Evolutionary conservation across 1,284 basidiomycete species (phyloP).

Genomic region (Ustilago nuda): DNA sequence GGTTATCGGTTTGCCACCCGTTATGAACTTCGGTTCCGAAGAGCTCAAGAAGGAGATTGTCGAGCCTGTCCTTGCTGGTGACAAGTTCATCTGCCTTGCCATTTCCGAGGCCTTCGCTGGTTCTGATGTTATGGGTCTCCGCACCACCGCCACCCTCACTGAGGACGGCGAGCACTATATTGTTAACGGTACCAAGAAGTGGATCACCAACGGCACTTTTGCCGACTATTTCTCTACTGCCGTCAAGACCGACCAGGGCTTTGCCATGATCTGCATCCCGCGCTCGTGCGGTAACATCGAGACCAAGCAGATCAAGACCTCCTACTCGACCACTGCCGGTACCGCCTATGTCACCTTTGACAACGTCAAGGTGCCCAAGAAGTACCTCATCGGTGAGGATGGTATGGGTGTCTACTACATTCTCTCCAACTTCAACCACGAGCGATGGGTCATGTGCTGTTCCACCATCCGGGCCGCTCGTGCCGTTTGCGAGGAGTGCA

Average conservation of each 20-base stretch:
- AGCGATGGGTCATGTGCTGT: slow-evolving; percentile 77
- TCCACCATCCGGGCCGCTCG: slow-evolving; percentile 75
- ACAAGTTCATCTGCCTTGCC: slow-evolving; percentile 85
- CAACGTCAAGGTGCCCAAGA: slow-evolving; percentile 85
- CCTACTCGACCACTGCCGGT: slow-evolving; percentile 70
- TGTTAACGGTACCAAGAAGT: slow-evolving; percentile 72
- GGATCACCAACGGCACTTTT: slow-evolving; percentile 89
- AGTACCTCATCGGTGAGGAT: slow-evolving; percentile 85
- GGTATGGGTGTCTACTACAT: slow-evolving; percentile 83
- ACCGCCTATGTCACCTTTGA: slow-evolving; percentile 89
- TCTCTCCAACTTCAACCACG: slow-evolving; percentile 72
- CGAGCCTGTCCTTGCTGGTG: slow-evolving; percentile 82
- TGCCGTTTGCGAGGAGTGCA: slow-evolving; percentile 61
- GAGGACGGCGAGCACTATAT: slow-evolving; percentile 78
- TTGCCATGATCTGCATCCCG: slow-evolving; percentile 83
- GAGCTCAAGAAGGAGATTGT: slow-evolving; percentile 82
- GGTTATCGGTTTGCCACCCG: slow-evolving; percentile 70
- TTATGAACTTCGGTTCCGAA: slow-evolving; percentile 84
- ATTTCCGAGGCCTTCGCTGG: slow-evolving; percentile 92
- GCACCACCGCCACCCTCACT: slow-evolving; percentile 83
- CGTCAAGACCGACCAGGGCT: slow-evolving; percentile 76
- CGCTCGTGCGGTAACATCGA: slow-evolving; percentile 74
- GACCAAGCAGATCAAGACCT: slow-evolving; percentile 81
- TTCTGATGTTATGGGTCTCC: slow-evolving; percentile 78
- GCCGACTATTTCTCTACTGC: slow-evolving; percentile 73